Evolutionary conservation across 2,329 filamentous ascomycete genomes (phyloP), one percentile per base, ranked within the genome.

Genomic region (Geosmithia morbida): DNA sequence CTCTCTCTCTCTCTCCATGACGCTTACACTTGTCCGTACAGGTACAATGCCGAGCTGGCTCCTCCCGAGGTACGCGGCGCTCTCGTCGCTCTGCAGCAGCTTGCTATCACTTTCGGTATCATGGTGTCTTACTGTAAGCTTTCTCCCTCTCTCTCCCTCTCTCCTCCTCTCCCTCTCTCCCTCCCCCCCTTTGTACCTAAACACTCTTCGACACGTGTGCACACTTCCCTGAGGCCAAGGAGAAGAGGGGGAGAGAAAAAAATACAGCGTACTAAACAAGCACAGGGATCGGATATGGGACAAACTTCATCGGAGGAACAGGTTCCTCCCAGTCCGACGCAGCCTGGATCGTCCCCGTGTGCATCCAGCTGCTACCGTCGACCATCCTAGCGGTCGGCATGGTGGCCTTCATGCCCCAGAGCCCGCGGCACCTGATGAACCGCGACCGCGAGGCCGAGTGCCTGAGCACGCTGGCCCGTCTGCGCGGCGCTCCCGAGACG

Each of bases 331-430:
- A 89, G 61, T 71, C 69, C 13, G 72, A 87, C 53, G 77, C 79
- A 0, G 80, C 85, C 0, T 92, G 85, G 85, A 71, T 86, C 0
- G 65, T 85, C 0, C 85, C 85, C 0, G 77, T 87, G 46, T 81
- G 76, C 53, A 68, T 89, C 0, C 85, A 90, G 55, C 69, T 88
- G 3, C 68, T 71, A 0, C 84, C 84, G 0, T 83, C 82, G 1
- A 54, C 80, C 2, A 54, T 87, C 3, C 72, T 90, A 1, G 76
- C 81, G 26, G 55, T 73, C 11, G 84, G 85, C 39, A 88, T 88
- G 74, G 57, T 84, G 11, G 6, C 11, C 33, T 86, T 85, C 64
- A 86, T 89, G 83, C 85, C 85, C 0, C 87, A 84, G 63, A 83
- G 77, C 0, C 85, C 85, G 0, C 73, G 85, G 53, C 88, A 83